Conservation (phyloP, 306 rosid species). For the Castanea mollissima region DNA sequence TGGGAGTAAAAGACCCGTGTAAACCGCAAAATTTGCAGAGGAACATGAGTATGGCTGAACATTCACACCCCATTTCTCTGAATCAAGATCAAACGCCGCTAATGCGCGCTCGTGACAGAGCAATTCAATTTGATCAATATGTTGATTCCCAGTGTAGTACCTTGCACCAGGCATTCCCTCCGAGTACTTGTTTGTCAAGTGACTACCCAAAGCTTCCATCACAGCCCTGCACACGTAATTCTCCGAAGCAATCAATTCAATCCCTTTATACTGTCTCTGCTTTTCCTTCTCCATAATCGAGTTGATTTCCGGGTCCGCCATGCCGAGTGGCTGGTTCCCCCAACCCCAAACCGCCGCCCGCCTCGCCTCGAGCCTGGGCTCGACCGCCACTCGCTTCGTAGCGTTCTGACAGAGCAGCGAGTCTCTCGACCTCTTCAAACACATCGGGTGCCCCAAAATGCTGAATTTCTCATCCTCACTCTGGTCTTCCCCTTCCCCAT, state of each 20-base stretch:
- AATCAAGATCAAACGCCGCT: constrained; percentile 61
- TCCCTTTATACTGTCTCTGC: constrained; percentile 63
- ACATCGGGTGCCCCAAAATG: constrained; percentile 51
- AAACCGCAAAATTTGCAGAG: constrained; percentile 83
- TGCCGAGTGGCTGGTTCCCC: constrained; percentile 64
- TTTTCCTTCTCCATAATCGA: constrained; percentile 74
- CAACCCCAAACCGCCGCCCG: constrained; percentile 45
- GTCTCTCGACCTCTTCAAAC: constrained; percentile 54
- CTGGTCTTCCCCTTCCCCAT: constrained; percentile 25
- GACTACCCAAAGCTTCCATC: constrained; percentile 89
- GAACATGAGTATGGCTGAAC: constrained; percentile 90
- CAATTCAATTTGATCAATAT: constrained; percentile 76
- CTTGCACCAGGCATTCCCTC: constrained; percentile 87
- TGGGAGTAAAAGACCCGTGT: constrained; percentile 66
- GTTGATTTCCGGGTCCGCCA: constrained; percentile 70
- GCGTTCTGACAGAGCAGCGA: constrained; percentile 15
- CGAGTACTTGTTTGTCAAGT: constrained; percentile 76
- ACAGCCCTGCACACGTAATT: constrained; percentile 83
- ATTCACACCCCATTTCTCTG: constrained; percentile 82
- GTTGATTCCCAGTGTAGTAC: constrained; percentile 66
- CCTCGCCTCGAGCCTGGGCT: constrained; percentile 35
- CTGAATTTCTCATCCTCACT: constrained; percentile 52
- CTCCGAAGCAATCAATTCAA: constrained; percentile 85
- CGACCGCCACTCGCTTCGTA: constrained; percentile 44
- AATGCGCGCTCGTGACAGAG: constrained; percentile 75